Evolutionary conservation across 345 rosid genomes (phyloP), one percentile per base, ranked within the genome.

Genomic region (Leavenworthia alabamica): DNA sequence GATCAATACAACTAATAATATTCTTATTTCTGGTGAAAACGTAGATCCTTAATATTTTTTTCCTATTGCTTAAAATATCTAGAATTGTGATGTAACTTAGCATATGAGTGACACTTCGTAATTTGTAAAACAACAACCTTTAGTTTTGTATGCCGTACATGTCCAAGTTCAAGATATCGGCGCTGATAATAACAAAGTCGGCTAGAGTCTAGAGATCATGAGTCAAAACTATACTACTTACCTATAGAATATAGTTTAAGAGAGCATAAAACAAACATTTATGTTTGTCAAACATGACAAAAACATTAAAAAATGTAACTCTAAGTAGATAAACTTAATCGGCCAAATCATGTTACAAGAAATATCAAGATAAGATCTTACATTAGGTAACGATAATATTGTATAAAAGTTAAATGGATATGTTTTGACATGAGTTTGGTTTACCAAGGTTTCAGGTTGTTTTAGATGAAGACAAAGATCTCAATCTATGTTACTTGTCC

Each of bases 401-500:
- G n/a, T n/a, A n/a, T n/a, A n/a, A n/a, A n/a, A n/a, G n/a, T n/a
- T n/a, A n/a, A n/a, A n/a, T n/a, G n/a, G 28, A 41, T 40, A 28
- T 16, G 29, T 2, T 40, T 40, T 3, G n/a, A 37, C 16, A n/a
- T 14, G 6, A 20, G 4, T 4, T 9, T 16, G 6, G 15, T 17
- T 50, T 12, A 41, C 6, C 15, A 13, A 51, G 10, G 2, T 9
- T 52, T 54, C 15, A 56, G 57, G 41, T 37, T 16, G 49, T 46
- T 46, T 17, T 24, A 7, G 3, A 11, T 22, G 12, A 27, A 2
- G 56, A 48, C 58, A 48, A 40, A 48, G 3, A 19, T 66, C 5
- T 36, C 52, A 53, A 64, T 64, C 44, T 10, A 13, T 12, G 23
- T 28, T 50, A 9, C 4, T 50, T 63, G 24, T 63, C 60, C 5